These are phyloP conservation scores for Bryopsis sp. DNA, from an alignment of 139 green algal genomes.

Conservation along the genomic window DNA sequence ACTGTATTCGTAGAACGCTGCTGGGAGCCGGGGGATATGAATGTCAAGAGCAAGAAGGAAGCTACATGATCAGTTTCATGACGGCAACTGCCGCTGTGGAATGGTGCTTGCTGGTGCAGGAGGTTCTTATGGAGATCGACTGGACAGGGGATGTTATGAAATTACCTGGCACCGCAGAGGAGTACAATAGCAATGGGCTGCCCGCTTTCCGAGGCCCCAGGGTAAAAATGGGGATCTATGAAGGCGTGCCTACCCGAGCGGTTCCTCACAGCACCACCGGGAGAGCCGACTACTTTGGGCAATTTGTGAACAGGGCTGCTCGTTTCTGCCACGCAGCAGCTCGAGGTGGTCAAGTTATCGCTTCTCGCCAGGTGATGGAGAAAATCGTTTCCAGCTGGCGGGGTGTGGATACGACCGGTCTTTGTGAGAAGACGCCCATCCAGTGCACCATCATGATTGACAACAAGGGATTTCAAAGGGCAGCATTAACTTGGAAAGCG, in stretches of 20 bases:
- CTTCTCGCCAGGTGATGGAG: conserved; percentile 23
- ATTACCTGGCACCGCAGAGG: background rate
- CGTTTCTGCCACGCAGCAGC: conserved; percentile 39
- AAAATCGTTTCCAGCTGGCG: conserved; percentile 15
- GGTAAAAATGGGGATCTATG: conserved; percentile 49
- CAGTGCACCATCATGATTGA: background rate
- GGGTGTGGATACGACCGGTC: background rate
- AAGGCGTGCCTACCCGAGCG: conserved; percentile 35
- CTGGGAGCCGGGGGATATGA: conserved; percentile 37
- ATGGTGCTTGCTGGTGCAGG: conserved; percentile 48
- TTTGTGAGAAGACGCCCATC: background rate
- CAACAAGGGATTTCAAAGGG: background rate
- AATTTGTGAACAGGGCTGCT: conserved; percentile 41
- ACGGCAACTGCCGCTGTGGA: conserved; percentile 34
- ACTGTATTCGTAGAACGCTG: conserved; percentile 29
- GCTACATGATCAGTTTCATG: conserved; percentile 51
- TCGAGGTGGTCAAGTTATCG: conserved; percentile 35
- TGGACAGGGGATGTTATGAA: conserved; percentile 14
- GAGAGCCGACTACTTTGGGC: conserved; percentile 42
- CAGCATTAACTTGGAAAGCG: background rate
- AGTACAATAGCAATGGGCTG: background rate
- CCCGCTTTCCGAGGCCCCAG: conserved; percentile 38
- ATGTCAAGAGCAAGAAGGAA: conserved; percentile 45
- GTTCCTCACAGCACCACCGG: conserved; percentile 44
- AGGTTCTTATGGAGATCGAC: conserved; percentile 37